Evolutionary conservation across 495 filamentous ascomycete species (phyloP), one percentile per base, ranked within the genome.

Genomic region (Tuber calosporum): DNA sequence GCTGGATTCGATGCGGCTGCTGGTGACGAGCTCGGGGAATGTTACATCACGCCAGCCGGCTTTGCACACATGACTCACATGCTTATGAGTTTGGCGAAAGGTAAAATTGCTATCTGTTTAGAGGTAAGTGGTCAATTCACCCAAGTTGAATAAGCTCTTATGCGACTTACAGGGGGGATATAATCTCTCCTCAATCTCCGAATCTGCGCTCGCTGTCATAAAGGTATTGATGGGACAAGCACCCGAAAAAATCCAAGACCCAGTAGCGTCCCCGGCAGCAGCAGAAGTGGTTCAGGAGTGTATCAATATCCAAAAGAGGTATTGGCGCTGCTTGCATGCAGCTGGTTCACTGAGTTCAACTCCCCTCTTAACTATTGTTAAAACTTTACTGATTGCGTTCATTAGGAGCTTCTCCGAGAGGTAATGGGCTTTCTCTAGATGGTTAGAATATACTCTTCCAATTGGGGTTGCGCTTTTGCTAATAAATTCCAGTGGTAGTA

Each of bases 11-110:
- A 99, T 83, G 95, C 95, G 7, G 95, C 95, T 2, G 92, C 88
- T 66, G 95, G 96, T 11, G 95, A 99, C 83, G 89, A 92, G 71
- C 86, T 99, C 30, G 95, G 95, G 48, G 92, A 90, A 42, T 99
- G 96, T 81, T 93, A 90, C 77, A 94, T 98, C 7, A 90, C 93
- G 0, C 95, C 95, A 0, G 83, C 89, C 36, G 94, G 96, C 80
- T 99, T 98, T 82, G 93, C 93, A 30, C 94, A 98, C 79, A 98
- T 99, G 95, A 97, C 96, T 13, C 92, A 97, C 80, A 97, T 97
- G 94, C 87, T 99, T 26, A 98, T 97, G 93, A 90, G 90, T 19
- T 87, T 99, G n/a, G 94, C 95, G 3, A 85, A 89, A 66, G 95
- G 95, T 48, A 97, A 95, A 81, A 86, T 98, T 67, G 92, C 92